Conservation (phyloP, 192 early-diverging fungal genomes). For the Gaertneriomyces semiglobifer region DNA sequence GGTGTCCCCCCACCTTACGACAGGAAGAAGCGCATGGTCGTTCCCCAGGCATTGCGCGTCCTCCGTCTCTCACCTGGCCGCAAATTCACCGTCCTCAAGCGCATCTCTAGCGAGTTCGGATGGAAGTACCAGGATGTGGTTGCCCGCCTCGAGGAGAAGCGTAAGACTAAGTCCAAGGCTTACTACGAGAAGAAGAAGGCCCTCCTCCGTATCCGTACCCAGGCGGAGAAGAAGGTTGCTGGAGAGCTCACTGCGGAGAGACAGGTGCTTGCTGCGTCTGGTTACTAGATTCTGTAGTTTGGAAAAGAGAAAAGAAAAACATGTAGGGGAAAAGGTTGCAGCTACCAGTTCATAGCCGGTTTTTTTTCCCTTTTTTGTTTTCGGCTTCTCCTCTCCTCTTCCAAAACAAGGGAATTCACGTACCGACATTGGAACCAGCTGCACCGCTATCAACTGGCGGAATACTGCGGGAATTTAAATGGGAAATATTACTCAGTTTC, state of each 20-base stretch:
- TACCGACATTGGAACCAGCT: too few relatives aligned
- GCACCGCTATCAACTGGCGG: too few relatives aligned
- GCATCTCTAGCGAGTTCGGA: conserved; percentile 92
- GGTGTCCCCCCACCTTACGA: conserved; percentile 98
- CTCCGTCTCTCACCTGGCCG: conserved; percentile 95
- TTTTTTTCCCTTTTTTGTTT: too few relatives aligned
- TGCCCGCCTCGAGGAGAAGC: conserved; percentile 95
- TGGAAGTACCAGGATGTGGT: conserved; percentile 99
- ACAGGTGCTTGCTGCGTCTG: conserved; percentile 60
- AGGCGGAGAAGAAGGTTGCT: conserved; percentile 69
- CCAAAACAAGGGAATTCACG: too few relatives aligned
- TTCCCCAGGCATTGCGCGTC: conserved; percentile 91
- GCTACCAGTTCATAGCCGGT: too few relatives aligned
- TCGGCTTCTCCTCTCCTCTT: too few relatives aligned
- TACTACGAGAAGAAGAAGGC: conserved; percentile 88
- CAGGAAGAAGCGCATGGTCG: conserved; percentile 94
- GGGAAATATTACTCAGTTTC: too few relatives aligned
- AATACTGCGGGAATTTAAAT: too few relatives aligned
- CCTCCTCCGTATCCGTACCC: conserved; percentile 49
- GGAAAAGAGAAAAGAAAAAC: too few relatives aligned
- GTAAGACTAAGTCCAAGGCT: conserved; percentile 89
- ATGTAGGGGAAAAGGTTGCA: too few relatives aligned
- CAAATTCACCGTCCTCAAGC: conserved; percentile 95
- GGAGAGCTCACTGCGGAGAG: conserved; percentile 57
- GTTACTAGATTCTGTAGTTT: conserved; percentile 44